Evolutionary conservation across 805 yeast genomes (phyloP).

Genomic region (Jamesozyma spencerorum): DNA sequence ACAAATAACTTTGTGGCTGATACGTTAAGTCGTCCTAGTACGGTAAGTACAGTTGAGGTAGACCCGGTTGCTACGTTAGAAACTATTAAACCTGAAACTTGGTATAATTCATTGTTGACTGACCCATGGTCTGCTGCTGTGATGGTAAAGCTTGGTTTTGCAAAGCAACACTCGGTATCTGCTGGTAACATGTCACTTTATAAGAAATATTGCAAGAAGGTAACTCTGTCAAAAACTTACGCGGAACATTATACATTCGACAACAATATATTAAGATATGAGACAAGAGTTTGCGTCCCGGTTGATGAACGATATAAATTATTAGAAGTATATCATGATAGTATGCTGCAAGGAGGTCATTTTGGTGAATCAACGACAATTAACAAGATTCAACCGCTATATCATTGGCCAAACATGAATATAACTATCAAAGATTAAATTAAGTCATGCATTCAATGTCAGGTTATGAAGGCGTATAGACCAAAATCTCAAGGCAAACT

Average conservation of each 20-base stretch:
- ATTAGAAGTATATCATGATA: constrained; percentile 5
- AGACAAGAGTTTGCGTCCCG: too few relatives aligned
- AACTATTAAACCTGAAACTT: constrained; percentile 2
- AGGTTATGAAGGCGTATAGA: constrained; percentile 4
- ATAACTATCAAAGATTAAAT: too few relatives aligned
- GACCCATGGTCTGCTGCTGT: constrained; percentile 1
- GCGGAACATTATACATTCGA: too few relatives aligned
- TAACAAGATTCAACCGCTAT: constrained; percentile 4
- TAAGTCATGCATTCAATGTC: constrained; percentile 7
- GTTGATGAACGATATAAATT: too few relatives aligned
- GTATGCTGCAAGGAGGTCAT: constrained; percentile 8
- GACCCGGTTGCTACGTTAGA: not conserved
- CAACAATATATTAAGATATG: too few relatives aligned
- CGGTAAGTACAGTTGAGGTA: not conserved
- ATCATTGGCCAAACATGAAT: constrained; percentile 10
- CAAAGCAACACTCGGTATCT: not conserved
- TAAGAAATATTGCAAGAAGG: not conserved
- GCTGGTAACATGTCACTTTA: not conserved
- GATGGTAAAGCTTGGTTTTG: not conserved
- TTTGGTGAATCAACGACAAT: constrained; percentile 7
- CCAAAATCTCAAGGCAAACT: constrained; percentile 6
- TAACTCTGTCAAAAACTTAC: not conserved
- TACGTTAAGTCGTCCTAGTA: constrained; percentile 8
- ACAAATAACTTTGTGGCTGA: constrained; percentile 11
- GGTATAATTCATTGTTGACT: constrained; percentile 1